A percentile compares a stretch with the other conserved stretches of the same genome.
These are phyloP conservation scores for Cunninghamia lanceolata DNA, from an alignment of 75 land plant species.

Conservation along the genomic window DNA sequence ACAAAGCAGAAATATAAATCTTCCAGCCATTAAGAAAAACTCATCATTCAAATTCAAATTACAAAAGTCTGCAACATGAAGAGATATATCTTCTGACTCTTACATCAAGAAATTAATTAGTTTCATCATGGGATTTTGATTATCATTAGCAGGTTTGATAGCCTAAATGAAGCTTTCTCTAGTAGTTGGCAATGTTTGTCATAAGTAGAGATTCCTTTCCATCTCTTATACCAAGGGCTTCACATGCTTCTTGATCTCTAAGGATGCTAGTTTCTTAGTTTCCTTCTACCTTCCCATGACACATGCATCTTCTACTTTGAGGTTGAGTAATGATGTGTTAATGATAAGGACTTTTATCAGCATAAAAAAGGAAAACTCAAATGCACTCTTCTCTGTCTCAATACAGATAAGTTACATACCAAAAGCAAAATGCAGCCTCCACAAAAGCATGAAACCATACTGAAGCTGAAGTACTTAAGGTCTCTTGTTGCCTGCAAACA, in stretches of 20 bases:
- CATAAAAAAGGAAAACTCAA: neutral
- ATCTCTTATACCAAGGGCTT: neutral
- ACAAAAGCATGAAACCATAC: slow-evolving; percentile 14
- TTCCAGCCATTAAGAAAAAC: neutral
- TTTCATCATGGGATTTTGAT: neutral
- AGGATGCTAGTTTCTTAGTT: neutral
- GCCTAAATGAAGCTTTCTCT: neutral
- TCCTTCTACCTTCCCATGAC: neutral
- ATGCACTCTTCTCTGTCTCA: neutral
- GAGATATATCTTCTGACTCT: neutral
- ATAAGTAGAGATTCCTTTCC: neutral
- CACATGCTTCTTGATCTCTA: neutral
- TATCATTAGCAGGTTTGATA: neutral
- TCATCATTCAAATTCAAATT: neutral
- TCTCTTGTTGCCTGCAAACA: slow-evolving; percentile 15
- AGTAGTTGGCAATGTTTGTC: neutral
- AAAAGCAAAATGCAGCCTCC: slow-evolving; percentile 14
- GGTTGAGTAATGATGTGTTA: neutral
- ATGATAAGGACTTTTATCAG: neutral
- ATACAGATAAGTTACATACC: slow-evolving; percentile 13
- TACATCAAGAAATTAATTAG: neutral
- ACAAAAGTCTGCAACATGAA: neutral
- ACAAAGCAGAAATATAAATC: neutral
- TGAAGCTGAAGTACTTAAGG: slow-evolving; percentile 8
- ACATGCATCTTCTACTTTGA: neutral